phyloP scores from a whole-genome alignment of 768 basidiomycete species.

The Mycena epipterygia region DNA sequence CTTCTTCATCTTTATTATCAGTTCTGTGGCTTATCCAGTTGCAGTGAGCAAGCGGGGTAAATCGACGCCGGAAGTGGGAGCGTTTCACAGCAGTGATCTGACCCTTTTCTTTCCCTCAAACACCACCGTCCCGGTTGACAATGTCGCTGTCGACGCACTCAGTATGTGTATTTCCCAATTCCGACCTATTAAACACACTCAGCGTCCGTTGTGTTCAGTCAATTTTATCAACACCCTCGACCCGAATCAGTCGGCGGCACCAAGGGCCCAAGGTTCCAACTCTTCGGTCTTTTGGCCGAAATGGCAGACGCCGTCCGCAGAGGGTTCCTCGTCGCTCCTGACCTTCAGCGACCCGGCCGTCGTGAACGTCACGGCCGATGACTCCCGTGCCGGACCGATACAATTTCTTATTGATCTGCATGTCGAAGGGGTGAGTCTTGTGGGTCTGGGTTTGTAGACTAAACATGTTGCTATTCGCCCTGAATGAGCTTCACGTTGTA shows the following conservation, averaged over 20 bases:
- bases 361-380: conserved; percentile 14
- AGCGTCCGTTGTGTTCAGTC: too few relatives aligned
- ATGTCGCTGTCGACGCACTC: neutral
- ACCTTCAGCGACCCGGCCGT: conserved; percentile 15
- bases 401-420: conserved; percentile 4
- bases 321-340: too few relatives aligned
- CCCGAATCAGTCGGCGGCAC: conserved; percentile 2
- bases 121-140: neutral
- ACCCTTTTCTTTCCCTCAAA: conserved; percentile 24
- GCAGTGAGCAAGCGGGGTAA: conserved; percentile 51
- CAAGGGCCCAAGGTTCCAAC: too few relatives aligned
- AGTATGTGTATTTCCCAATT: conserved; percentile 6
- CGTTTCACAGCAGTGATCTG: conserved; percentile 38
- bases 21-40: neutral
- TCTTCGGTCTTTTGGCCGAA: too few relatives aligned
- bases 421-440: too few relatives aligned
- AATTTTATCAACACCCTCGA: conserved; percentile 28
- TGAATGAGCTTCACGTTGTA: too few relatives aligned
- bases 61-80: conserved; percentile 41
- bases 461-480: too few relatives aligned
- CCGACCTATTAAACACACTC: too few relatives aligned
- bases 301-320: too few relatives aligned
- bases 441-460: too few relatives aligned
- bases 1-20: too few relatives aligned
- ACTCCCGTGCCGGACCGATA: too few relatives aligned